Evolutionary conservation across 768 basidiomycete genomes (phyloP).

Genomic region (Leccinum disarticulatum): DNA sequence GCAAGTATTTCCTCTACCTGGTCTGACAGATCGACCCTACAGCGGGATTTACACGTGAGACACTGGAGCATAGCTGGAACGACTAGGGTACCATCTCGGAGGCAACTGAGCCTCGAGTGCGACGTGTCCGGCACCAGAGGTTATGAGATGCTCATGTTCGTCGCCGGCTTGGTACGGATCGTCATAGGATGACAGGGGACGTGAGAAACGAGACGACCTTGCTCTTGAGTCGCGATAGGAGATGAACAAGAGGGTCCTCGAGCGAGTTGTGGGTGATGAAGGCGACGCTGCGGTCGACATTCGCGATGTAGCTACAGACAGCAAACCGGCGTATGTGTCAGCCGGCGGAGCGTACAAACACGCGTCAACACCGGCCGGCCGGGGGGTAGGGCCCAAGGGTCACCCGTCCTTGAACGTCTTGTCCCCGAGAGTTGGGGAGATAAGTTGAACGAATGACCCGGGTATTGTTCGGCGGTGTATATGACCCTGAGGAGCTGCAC

Average conservation of each 20-base stretch:
- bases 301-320: constrained; percentile 21
- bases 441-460: background rate
- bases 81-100: constrained; percentile 71
- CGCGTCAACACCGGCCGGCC: constrained; percentile 20
- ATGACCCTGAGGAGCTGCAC: constrained; percentile 2
- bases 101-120: constrained; percentile 64
- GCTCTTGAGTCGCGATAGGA: constrained; percentile 84
- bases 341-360: constrained; percentile 20
- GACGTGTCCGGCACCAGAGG: constrained; percentile 39
- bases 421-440: background rate
- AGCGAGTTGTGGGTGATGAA: constrained; percentile 63
- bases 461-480: background rate
- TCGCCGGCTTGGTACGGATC: constrained; percentile 46
- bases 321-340: constrained; percentile 20
- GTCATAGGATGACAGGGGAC: constrained; percentile 43
- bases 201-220: constrained; percentile 41
- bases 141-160: constrained; percentile 69
- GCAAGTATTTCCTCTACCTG: constrained; percentile 88
- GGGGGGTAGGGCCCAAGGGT: background rate
- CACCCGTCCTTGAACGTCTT: background rate
- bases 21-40: constrained; percentile 90
- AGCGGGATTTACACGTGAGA: constrained; percentile 18
- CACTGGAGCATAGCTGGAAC: constrained; percentile 1
- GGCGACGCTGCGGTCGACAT: constrained; percentile 34
- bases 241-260: constrained; percentile 88